phyloP scores from a whole-genome alignment of 495 filamentous ascomycete species.

The Haplographium delicatum region DNA sequence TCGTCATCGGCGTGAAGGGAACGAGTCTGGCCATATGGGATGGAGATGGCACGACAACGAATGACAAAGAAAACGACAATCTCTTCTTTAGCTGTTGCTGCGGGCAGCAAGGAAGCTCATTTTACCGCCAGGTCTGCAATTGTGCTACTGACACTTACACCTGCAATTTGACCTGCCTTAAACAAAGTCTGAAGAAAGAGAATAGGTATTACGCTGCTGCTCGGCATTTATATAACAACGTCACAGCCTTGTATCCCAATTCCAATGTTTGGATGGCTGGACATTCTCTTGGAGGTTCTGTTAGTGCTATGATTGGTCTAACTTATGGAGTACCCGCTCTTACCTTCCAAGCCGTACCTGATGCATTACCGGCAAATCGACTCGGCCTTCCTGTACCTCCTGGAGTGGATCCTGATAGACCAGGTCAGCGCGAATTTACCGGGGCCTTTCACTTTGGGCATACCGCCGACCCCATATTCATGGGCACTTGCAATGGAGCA shows the following conservation, averaged over 20 bases:
- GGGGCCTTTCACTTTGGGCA: slow-evolving; percentile 93
- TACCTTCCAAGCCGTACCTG: slow-evolving; percentile 86
- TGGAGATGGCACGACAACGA: slow-evolving; percentile 89
- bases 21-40: slow-evolving; percentile 90
- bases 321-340: slow-evolving; percentile 85
- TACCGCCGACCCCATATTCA: slow-evolving; percentile 90
- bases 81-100: slow-evolving; percentile 97
- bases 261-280: slow-evolving; percentile 63
- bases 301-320: slow-evolving; percentile 77
- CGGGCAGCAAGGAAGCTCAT: slow-evolving; percentile 79
- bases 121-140: slow-evolving; percentile 88
- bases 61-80: slow-evolving; percentile 97
- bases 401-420: slow-evolving; percentile 64
- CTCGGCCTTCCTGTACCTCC: slow-evolving; percentile 86
- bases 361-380: slow-evolving; percentile 79
- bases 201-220: slow-evolving; percentile 87
- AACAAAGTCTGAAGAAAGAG: slow-evolving; percentile 66
- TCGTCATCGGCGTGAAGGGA: slow-evolving; percentile 90
- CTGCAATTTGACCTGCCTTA: slow-evolving; percentile 87
- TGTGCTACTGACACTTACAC: slow-evolving; percentile 79
- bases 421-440: slow-evolving; percentile 64
- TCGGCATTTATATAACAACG: slow-evolving; percentile 84
- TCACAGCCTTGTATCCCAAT: slow-evolving; percentile 80
- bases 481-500: slow-evolving; percentile 88
- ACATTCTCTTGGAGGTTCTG: slow-evolving; percentile 82